Base-by-base conservation (phyloP, 495 filamentous ascomycete genomes). In the Evernia prunastri region DNA sequence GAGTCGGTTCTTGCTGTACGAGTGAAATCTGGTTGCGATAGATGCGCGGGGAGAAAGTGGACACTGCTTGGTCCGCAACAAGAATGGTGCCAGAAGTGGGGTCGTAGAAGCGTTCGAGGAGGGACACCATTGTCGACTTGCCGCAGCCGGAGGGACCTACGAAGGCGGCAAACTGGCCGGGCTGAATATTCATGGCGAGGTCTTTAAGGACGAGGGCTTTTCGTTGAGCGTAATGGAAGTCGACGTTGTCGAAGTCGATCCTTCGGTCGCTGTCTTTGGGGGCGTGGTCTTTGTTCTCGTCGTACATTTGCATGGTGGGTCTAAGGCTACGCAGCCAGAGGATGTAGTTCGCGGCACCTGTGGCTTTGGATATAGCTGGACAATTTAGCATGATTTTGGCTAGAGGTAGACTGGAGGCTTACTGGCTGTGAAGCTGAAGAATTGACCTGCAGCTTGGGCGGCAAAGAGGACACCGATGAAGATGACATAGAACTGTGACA, bases 121-220 rank as follows among this genome's bases (percentile, higher is more conserved):
- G 74, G 5, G 81, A 81, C 23, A 90, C 79, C 29, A 87, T 77
- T 20, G 84, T 89, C 2, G 82, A 86, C 68, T 93, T 93, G 17
- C 89, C 89, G 36, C 84, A 88, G 25, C 89, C 89, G 0, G 81
- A 85, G 0, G 86, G 76, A 4, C 89, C 89, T 10, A 91, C 88
- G 20, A 93, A 76, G 0, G 86, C 89, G 4, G 81, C 83, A 63
- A 83, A 87, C 64, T 87, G 80, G 1, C 88, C 88, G 49, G 83
- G 81, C 47, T 82, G 74, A 56, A 91, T 88, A 7, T 74, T 80
- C 36, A 89, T 63, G 59, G 78, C 82, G 53, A 85, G 64, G 7
- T 23, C 60, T 33, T 81, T 67, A 12, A 85, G 69, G 0, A 86
- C 78, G 51, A 79, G 67, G 27, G 79, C 75, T 10, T 69, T 69